Percentiles rank a stretch among this genome's conserved stretches.
Conservation (phyloP, 164 flowering plant genomes). For the Nelumbo lutea region DNA sequence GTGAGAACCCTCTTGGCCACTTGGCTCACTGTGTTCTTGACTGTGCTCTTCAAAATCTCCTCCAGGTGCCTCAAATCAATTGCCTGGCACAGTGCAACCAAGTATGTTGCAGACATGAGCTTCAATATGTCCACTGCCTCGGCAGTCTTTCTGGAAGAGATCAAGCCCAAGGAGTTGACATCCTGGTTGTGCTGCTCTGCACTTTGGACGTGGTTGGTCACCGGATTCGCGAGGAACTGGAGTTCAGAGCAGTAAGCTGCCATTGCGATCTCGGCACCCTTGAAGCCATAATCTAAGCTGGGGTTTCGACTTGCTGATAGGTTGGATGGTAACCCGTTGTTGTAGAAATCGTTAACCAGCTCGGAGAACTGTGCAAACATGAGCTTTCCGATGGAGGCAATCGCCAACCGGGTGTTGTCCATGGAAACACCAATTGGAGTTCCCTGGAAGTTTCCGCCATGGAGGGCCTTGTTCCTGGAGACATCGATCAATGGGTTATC, state of each 20-base stretch:
- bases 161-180: slow-evolving; percentile 45
- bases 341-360: slow-evolving; percentile 37
- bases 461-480: slow-evolving; percentile 26
- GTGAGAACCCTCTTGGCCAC: slow-evolving; percentile 30
- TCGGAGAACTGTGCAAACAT: slow-evolving; percentile 46
- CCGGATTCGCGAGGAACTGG: slow-evolving; percentile 38
- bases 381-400: slow-evolving; percentile 42
- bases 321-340: slow-evolving; percentile 42
- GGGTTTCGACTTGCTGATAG: slow-evolving; percentile 33
- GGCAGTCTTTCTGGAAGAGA: slow-evolving; percentile 41
- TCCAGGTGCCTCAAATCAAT: slow-evolving; percentile 45
- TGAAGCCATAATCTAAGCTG: slow-evolving; percentile 43
- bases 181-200: slow-evolving; percentile 45
- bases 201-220: slow-evolving; percentile 41
- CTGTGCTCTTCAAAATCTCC: slow-evolving; percentile 36
- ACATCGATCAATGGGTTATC: slow-evolving; percentile 36
- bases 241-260: slow-evolving; percentile 44
- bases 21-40: slow-evolving; percentile 37
- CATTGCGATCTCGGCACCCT: slow-evolving; percentile 47
- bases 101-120: slow-evolving; percentile 43
- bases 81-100: slow-evolving; percentile 48
- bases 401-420: slow-evolving; percentile 37
- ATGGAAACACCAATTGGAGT: slow-evolving; percentile 45
- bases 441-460: slow-evolving; percentile 46
- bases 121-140: slow-evolving; percentile 45